These are phyloP conservation scores for Fraxinus floribunda DNA, from an alignment of 305 asterid genomes.

Conservation along the genomic window DNA sequence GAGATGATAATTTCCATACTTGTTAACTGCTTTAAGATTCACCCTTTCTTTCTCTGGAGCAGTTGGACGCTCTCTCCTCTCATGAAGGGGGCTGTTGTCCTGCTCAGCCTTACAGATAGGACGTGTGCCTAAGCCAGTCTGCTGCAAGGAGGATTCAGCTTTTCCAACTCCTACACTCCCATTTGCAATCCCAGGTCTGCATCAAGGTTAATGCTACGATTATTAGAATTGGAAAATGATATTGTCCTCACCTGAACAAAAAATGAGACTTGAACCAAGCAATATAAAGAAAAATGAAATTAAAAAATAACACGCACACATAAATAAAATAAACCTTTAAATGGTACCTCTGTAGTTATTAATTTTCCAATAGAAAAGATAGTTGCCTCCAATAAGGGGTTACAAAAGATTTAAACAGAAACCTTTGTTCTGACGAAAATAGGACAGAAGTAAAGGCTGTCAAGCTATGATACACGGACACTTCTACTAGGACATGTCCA, in stretches of 20 bases:
- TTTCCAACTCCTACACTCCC: constrained; percentile 61
- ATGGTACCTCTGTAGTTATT: neutral
- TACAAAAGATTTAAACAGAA: neutral
- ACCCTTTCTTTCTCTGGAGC: constrained; percentile 74
- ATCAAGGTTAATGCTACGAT: constrained; percentile 24
- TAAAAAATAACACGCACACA: neutral
- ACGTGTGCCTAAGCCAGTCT: constrained; percentile 63
- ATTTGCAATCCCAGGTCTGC: constrained; percentile 64
- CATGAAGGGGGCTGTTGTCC: constrained; percentile 61
- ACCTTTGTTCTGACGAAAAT: neutral
- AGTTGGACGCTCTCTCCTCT: constrained; percentile 68
- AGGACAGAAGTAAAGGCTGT: neutral
- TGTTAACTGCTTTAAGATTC: constrained; percentile 68
- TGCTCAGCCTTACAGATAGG: constrained; percentile 62
- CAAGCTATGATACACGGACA: neutral
- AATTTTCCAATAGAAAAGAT: constrained; percentile 10
- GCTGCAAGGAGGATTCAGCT: constrained; percentile 57
- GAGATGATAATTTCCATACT: constrained; percentile 43
- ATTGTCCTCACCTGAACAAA: neutral
- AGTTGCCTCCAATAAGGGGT: constrained; percentile 12
- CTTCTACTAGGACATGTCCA: neutral
- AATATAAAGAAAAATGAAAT: constrained; percentile 1
- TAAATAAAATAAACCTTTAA: neutral
- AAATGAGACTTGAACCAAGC: constrained; percentile 13
- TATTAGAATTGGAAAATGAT: constrained; percentile 10